These are phyloP conservation scores for Paramecium bursaria DNA, from an alignment of 73 alveolate species.

Conservation along the genomic window DNA sequence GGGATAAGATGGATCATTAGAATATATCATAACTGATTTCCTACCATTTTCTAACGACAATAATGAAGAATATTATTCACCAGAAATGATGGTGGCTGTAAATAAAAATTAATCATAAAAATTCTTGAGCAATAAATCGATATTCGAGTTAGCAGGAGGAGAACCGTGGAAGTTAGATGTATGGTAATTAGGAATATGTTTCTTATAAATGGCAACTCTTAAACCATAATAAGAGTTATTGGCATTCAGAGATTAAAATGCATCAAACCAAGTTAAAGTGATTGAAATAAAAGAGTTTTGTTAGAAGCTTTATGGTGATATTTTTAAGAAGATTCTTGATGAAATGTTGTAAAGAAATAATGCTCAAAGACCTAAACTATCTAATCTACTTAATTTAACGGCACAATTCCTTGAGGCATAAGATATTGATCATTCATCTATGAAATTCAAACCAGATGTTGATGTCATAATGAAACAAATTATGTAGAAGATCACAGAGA, in stretches of 20 bases:
- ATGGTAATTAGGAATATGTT: conserved; percentile 40
- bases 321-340: background rate
- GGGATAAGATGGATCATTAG: conserved; percentile 9
- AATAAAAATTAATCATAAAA: conserved; percentile 30
- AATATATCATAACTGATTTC: conserved; percentile 41
- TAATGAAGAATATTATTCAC: conserved; percentile 1
- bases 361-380: background rate
- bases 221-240: conserved; percentile 1
- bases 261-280: conserved; percentile 5
- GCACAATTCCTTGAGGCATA: background rate
- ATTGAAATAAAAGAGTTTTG: conserved; percentile 28
- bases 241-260: conserved; percentile 27
- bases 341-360: conserved; percentile 27
- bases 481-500: background rate
- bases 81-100: conserved; percentile 2
- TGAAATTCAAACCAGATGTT: background rate
- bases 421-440: background rate
- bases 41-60: conserved; percentile 12
- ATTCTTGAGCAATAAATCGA: background rate
- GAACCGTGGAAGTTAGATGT: conserved; percentile 31
- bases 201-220: conserved; percentile 25
- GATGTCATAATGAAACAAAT: background rate
- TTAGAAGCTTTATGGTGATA: conserved; percentile 21
- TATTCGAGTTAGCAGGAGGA: conserved; percentile 28
- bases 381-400: too few species aligned